Conservation (phyloP, 2,329 filamentous ascomycete genomes). For the Pestalotiopsis sp. region DNA sequence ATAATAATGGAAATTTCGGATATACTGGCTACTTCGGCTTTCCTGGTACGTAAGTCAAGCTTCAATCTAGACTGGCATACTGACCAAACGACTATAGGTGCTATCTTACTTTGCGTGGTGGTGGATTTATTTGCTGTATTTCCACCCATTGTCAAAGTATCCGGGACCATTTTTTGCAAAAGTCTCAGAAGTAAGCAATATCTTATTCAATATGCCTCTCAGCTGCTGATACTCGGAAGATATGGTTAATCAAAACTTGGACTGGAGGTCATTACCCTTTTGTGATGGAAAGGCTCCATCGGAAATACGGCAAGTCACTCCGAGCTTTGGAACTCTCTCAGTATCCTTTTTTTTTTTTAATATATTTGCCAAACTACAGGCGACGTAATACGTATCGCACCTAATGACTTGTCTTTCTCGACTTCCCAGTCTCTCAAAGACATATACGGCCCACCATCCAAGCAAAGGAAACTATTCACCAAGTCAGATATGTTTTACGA, state of each 20-base stretch:
- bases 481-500: conserved; percentile 21
- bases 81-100: not conserved
- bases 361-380: conserved; percentile 28
- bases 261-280: not conserved
- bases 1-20: not conserved
- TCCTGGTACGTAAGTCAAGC: not conserved
- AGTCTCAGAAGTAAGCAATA: conserved; percentile 18
- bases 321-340: conserved; percentile 1
- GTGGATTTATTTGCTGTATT: conserved; percentile 16
- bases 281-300: not conserved
- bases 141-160: conserved; percentile 24
- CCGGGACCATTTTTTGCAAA: conserved; percentile 22
- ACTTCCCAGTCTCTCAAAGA: conserved; percentile 37
- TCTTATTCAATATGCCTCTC: not conserved
- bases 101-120: conserved; percentile 11
- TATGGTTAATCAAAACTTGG: not conserved
- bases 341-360: conserved; percentile 19
- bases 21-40: not conserved
- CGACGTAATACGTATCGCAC: conserved; percentile 42
- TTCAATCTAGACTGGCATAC: not conserved
- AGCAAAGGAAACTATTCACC: conserved; percentile 21
- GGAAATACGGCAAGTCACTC: not conserved
- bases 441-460: conserved; percentile 33
- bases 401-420: conserved; percentile 44
- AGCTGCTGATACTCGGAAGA: not conserved